These are phyloP conservation scores for Mycena floridula DNA, from an alignment of 768 basidiomycete species.

Conservation along the genomic window DNA sequence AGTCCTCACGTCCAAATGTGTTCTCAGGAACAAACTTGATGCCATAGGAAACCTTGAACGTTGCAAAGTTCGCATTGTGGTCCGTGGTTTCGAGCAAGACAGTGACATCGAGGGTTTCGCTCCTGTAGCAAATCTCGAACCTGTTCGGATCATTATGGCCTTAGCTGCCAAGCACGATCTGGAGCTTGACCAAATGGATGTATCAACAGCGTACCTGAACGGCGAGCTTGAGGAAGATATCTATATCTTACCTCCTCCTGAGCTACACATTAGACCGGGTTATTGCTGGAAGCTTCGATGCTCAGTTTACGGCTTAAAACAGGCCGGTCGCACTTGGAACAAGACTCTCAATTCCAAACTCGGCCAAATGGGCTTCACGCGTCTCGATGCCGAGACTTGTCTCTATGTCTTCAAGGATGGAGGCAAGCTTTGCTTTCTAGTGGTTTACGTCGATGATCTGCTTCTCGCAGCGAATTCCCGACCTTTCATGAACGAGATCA, in stretches of 20 bases:
- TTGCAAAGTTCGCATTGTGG: too few relatives aligned
- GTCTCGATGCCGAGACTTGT: conserved; percentile 15
- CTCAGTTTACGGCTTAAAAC: conserved; percentile 21
- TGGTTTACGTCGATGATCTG: conserved; percentile 22
- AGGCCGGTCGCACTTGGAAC: conserved; percentile 11
- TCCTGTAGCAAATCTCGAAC: too few relatives aligned
- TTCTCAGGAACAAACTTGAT: too few relatives aligned
- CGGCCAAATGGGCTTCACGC: conserved; percentile 10
- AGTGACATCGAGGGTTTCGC: too few relatives aligned
- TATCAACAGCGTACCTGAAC: too few relatives aligned
- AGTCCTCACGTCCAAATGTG: too few relatives aligned
- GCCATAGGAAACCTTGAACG: too few relatives aligned
- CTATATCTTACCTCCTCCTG: not conserved
- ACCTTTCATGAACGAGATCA: conserved; percentile 8
- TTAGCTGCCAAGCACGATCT: too few relatives aligned
- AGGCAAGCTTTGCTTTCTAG: conserved; percentile 13
- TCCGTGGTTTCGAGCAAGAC: too few relatives aligned
- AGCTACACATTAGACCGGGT: not conserved
- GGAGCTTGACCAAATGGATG: too few relatives aligned
- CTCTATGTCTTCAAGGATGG: conserved; percentile 15
- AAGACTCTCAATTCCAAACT: conserved; percentile 6
- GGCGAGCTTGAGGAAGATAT: too few relatives aligned
- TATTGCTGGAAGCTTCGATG: conserved; percentile 6
- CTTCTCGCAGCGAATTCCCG: conserved; percentile 10
- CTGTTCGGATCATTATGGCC: too few relatives aligned